phyloP scores from a whole-genome alignment of 768 basidiomycete species.

The Pleurotus djamor region DNA sequence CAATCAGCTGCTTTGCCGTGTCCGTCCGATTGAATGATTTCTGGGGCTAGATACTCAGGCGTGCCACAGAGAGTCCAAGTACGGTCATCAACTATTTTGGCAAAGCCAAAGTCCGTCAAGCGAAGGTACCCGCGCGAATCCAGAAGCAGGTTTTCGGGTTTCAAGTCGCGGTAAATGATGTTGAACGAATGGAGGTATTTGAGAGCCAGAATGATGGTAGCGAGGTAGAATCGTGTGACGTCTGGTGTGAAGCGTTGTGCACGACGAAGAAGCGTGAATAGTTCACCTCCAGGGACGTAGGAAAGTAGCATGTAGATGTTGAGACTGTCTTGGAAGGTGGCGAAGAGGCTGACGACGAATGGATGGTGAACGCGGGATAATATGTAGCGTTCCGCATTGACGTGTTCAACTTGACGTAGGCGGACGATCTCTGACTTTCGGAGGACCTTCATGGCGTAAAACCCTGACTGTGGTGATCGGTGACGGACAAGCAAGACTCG shows the following conservation, averaged over 20 bases:
- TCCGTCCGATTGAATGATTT: slow-evolving; percentile 96
- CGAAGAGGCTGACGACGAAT: slow-evolving; percentile 95
- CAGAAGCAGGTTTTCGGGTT: slow-evolving; percentile 97
- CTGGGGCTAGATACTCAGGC: slow-evolving; percentile 96
- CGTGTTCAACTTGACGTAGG: slow-evolving; percentile 95
- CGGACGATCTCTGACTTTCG: slow-evolving; percentile 84
- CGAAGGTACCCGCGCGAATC: slow-evolving; percentile 93
- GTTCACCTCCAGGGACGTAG: slow-evolving; percentile 94
- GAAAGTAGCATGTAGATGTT: slow-evolving; percentile 99
- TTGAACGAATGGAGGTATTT: slow-evolving; percentile 95
- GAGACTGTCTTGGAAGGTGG: slow-evolving; percentile 91
- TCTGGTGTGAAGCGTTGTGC: slow-evolving; percentile 95
- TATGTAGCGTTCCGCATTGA: slow-evolving; percentile 94
- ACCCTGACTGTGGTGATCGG: slow-evolving; percentile 46
- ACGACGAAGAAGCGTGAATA: slow-evolving; percentile 94
- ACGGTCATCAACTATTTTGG: slow-evolving; percentile 95
- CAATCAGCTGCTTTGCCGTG: slow-evolving; percentile 98
- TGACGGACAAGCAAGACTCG: slow-evolving; percentile 89
- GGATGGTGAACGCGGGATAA: slow-evolving; percentile 90
- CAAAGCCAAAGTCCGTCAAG: slow-evolving; percentile 97
- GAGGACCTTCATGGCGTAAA: slow-evolving; percentile 89
- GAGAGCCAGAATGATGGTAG: slow-evolving; percentile 92
- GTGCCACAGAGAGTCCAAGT: slow-evolving; percentile 98
- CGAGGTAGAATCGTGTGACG: slow-evolving; percentile 97
- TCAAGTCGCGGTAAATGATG: slow-evolving; percentile 98